Evolutionary conservation across 1,284 basidiomycete genomes (phyloP).

Genomic region (Puccinia horiana): DNA sequence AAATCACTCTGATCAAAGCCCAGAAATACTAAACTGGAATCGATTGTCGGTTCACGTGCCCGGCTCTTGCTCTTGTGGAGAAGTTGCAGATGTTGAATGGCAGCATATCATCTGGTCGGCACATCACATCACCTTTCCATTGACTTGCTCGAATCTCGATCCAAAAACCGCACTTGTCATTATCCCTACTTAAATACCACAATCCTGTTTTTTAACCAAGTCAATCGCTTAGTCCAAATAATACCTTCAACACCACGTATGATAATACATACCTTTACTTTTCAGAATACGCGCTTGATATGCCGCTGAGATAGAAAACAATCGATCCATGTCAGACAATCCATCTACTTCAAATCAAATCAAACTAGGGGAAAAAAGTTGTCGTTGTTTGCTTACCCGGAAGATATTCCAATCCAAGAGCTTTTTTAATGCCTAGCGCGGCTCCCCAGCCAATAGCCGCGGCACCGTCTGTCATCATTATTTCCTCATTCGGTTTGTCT

Average conservation of each 20-base stretch:
- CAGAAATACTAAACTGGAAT: conserved; percentile 33
- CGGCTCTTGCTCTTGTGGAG: conserved; percentile 21
- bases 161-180: conserved; percentile 16
- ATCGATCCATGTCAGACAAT: background rate
- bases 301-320: conserved; percentile 13
- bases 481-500: background rate
- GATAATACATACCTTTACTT: conserved; percentile 20
- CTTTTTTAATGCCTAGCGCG: conserved; percentile 24
- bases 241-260: background rate
- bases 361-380: background rate
- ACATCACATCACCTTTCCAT: conserved; percentile 45
- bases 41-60: conserved; percentile 40
- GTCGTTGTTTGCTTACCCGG: conserved; percentile 4
- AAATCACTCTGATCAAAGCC: background rate
- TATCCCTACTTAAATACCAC: conserved; percentile 34
- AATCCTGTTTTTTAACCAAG: background rate
- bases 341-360: background rate
- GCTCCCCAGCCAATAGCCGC: conserved; percentile 40
- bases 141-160: conserved; percentile 47
- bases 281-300: conserved; percentile 48
- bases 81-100: conserved; percentile 34
- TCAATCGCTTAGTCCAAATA: background rate
- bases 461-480: conserved; percentile 47
- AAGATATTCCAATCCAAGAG: conserved; percentile 11
- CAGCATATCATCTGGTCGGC: background rate